phyloP scores from a whole-genome alignment of 192 early-diverging fungal genomes.

The Umbelopsis sp. region DNA sequence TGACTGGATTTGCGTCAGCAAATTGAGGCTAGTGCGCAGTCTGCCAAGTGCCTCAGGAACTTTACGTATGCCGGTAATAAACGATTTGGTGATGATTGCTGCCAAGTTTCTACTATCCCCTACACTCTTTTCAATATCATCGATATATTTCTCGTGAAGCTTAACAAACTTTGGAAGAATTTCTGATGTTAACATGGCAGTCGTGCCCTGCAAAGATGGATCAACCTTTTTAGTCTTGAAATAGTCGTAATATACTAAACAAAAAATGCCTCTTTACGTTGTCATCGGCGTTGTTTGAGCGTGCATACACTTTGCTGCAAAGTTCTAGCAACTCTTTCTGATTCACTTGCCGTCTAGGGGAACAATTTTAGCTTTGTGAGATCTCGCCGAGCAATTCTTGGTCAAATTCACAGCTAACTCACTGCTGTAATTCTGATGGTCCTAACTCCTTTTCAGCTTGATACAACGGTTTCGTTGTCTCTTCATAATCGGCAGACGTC shows the following conservation, averaged over 20 bases:
- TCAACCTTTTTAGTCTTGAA: background rate
- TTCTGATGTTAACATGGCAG: constrained; percentile 23
- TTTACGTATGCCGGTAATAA: constrained; percentile 37
- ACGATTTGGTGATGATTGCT: constrained; percentile 33
- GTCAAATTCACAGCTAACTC: background rate
- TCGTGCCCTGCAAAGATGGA: constrained; percentile 33
- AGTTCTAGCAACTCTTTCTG: too few relatives aligned
- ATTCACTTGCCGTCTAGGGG: background rate
- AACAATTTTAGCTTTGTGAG: background rate
- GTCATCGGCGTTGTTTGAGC: too few relatives aligned
- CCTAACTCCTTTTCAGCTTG: background rate
- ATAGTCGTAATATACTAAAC: constrained; percentile 10
- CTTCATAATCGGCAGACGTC: constrained; percentile 8
- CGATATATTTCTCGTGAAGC: constrained; percentile 26
- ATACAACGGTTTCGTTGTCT: background rate
- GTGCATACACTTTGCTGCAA: too few relatives aligned
- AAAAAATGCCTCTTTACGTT: background rate
- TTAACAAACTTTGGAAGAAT: constrained; percentile 37
- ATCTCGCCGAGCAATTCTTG: background rate
- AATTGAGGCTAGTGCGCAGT: constrained; percentile 38
- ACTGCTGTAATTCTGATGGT: background rate
- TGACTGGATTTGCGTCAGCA: constrained; percentile 38
- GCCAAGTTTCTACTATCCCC: constrained; percentile 36
- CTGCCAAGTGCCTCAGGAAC: constrained; percentile 33
- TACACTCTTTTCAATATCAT: constrained; percentile 17